Evolutionary conservation across 2,329 filamentous ascomycete genomes (phyloP).

Genomic region (Balansia obtecta): DNA sequence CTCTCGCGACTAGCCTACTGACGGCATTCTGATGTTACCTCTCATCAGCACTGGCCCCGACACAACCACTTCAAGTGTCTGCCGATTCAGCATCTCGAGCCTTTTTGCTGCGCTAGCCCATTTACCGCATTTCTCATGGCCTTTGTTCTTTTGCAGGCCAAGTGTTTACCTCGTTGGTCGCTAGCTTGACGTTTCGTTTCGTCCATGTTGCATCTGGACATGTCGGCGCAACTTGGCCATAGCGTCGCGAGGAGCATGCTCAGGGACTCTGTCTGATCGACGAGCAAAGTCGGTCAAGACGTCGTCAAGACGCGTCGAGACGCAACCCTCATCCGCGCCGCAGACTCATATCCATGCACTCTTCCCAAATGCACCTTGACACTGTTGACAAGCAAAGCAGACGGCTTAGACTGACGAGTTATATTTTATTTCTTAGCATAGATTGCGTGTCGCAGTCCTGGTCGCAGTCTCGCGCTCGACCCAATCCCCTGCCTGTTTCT

Average conservation of each 20-base stretch:
- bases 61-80: neutral
- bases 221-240: neutral
- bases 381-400: neutral
- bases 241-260: neutral
- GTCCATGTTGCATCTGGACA: constrained; percentile 1
- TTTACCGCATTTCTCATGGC: neutral
- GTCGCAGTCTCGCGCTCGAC: constrained; percentile 1
- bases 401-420: neutral
- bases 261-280: neutral
- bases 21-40: constrained; percentile 1
- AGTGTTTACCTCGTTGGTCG: neutral
- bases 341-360: neutral
- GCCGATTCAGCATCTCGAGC: neutral
- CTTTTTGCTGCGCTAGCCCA: neutral
- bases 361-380: neutral
- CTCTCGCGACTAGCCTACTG: too few relatives aligned
- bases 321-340: neutral
- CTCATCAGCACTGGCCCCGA: neutral
- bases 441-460: neutral
- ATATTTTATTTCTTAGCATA: neutral
- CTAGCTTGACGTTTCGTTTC: neutral
- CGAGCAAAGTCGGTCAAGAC: neutral
- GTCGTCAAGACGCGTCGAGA: neutral
- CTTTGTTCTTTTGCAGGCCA: neutral
- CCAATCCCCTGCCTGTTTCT: constrained; percentile 9